Base-by-base conservation (phyloP, 1,284 basidiomycete genomes). In the Cryptococcus sp. region DNA sequence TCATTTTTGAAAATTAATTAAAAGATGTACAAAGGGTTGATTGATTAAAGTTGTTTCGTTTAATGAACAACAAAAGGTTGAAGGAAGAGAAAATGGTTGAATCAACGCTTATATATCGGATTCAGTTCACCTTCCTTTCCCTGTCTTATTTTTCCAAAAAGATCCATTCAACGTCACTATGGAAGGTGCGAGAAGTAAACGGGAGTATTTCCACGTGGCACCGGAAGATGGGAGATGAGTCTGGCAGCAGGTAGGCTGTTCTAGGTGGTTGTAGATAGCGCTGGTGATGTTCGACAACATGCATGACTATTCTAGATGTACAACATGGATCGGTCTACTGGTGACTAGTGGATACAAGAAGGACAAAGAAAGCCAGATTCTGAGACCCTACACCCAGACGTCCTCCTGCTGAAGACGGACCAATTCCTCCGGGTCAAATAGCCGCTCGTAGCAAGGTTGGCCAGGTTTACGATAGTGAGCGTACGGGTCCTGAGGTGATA, bases 371-470 rank as follows among this genome's bases (percentile, higher is more conserved):
- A 5, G 11, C 28, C 5, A 28, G 11, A 5, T 28, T 28, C 5
- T 28, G 28, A n/a, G n/a, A n/a, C n/a, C n/a, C 11, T 28, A 28
- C 28, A 28, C 28, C 28, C 28, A 28, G 28, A 54, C 56, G 21
- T 54, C 60, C 50, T 65, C 63, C 46, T 63, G 40, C 41, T 67
- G 59, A 37, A 62, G 62, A 14, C 61, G 41, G 9, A 57, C 58
- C 16, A 65, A 55, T 53, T 71, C 69, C 24, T 67, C 69, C 18
- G 59, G 53, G 50, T 74, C 73, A 39, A 75, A 75, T 34, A 74
- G 55, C 48, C 68, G 67, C 48, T 68, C 56, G 53, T 62, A 73
- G 55, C 73, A 75, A 3, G 63, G 45, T 13, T 46, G 54, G 2
- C 64, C 63, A 1, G 64, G 64, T 37, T 53, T 56, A 13, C 63